Evolutionary conservation across 306 rosid species (phyloP).

Genomic region (Malus fusca): DNA sequence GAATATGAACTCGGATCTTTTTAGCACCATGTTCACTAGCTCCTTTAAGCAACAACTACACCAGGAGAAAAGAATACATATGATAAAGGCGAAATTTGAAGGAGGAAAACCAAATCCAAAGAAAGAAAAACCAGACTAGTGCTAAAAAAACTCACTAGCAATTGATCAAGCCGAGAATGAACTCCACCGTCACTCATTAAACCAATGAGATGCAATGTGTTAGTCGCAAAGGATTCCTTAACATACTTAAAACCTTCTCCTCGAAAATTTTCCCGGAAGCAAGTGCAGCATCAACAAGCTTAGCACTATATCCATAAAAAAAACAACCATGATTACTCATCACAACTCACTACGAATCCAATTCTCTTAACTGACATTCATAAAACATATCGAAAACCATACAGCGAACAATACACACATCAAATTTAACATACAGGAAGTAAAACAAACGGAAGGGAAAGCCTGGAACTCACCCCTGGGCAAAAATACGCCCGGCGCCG

Average conservation of each 20-base stretch:
- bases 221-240: conserved; percentile 49
- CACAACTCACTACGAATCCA: not conserved
- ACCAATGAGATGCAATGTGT: conserved; percentile 91
- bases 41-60: conserved; percentile 89
- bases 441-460: not conserved
- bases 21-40: conserved; percentile 67
- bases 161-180: conserved; percentile 79
- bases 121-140: not conserved
- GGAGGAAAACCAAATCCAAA: not conserved
- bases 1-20: conserved; percentile 80
- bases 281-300: conserved; percentile 93
- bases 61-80: conserved; percentile 13
- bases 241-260: conserved; percentile 78
- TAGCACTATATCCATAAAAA: conserved; percentile 46
- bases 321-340: not conserved
- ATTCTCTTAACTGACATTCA: not conserved
- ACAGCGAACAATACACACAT: not conserved
- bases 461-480: conserved; percentile 67
- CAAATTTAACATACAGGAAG: not conserved
- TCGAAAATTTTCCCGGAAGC: conserved; percentile 73
- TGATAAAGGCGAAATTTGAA: not conserved
- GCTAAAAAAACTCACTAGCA: conserved; percentile 33
- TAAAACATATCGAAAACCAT: not conserved
- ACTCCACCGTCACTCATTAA: conserved; percentile 90
- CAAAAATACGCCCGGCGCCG: conserved; percentile 93